Evolutionary conservation across 1,139 yeast genomes (phyloP), one percentile per base, ranked within the genome.

Genomic region (Lodderomyces parapsilosis): DNA sequence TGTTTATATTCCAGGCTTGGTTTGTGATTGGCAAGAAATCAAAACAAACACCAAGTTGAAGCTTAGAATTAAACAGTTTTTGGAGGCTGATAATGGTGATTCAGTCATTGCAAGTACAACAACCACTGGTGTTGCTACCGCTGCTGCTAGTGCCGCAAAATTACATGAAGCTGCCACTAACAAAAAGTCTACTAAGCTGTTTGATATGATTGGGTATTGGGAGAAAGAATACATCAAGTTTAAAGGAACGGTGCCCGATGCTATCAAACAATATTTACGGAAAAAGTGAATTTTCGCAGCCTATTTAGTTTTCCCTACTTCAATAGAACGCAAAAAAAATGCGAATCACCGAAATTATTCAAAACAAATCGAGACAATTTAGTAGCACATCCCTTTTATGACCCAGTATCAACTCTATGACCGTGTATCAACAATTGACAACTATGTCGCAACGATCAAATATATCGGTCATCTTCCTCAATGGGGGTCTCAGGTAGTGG

Each of bases 361-460:
- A n/a, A n/a, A n/a, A n/a, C n/a, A n/a, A n/a, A n/a, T n/a, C n/a
- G n/a, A n/a, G n/a, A n/a, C n/a, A n/a, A n/a, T n/a, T n/a, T n/a
- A 20, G 23, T 20, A 20, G 8, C 23, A 4, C 14, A 14, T 10
- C 6, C 11, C 18, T 17, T 23, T 36, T 36, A 33, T 30, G 33
- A 11, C 25, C 6, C 23, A 39, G 4, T 52, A 47, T 37, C 8
- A 44, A 10, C 51, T 70, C 6, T 70, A 72, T 15, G 74, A 77
- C 37, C 57, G 90, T 39, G 55, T 83, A 8, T 67, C 52, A n/a
- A 47, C 52, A 18, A 53, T 74, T 19, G 66, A 63, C 18, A 76
- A 76, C 0, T 68, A 79, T 15, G 50, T 77, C 1, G 88, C 88
- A 31, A 87, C 96, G 0, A 71, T 90, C 4, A 63, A 74, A 43